A percentile compares a stretch with the other conserved stretches of the same genome.
These are phyloP conservation scores for Wakefieldia striispora DNA, from an alignment of 768 basidiomycete genomes.

Conservation along the genomic window DNA sequence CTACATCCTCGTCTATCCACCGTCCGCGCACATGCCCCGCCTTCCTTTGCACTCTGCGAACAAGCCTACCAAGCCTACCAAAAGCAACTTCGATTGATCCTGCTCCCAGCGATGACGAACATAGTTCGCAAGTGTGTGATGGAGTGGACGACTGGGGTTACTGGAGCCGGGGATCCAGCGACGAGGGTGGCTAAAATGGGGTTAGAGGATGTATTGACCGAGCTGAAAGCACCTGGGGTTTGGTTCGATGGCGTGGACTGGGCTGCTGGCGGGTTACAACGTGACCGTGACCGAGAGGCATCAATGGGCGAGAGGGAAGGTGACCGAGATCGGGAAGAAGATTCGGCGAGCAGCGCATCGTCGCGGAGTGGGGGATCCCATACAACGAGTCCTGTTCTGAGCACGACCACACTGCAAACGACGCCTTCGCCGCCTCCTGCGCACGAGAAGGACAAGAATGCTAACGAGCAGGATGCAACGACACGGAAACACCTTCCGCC, in stretches of 20 bases:
- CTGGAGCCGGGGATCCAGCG: constrained; percentile 49
- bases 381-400: constrained; percentile 69
- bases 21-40: constrained; percentile 52
- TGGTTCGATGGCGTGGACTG: constrained; percentile 80
- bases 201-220: constrained; percentile 56
- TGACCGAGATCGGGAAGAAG: constrained; percentile 42
- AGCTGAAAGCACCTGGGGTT: constrained; percentile 53
- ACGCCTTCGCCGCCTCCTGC: constrained; percentile 72
- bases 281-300: constrained; percentile 40
- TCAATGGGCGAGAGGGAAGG: constrained; percentile 23
- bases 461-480: constrained; percentile 13
- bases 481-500: constrained; percentile 20
- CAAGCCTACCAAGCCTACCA: constrained; percentile 57
- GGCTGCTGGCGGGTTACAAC: constrained; percentile 31
- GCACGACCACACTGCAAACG: constrained; percentile 73
- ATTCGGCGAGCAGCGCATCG: constrained; percentile 45
- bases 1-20: constrained; percentile 51
- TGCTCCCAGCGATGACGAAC: constrained; percentile 67
- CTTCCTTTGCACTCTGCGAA: constrained; percentile 63
- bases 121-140: constrained; percentile 64
- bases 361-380: constrained; percentile 54
- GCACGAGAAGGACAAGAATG: constrained; percentile 36
- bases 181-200: constrained; percentile 53
- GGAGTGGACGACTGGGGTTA: constrained; percentile 50
- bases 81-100: constrained; percentile 56